These are phyloP conservation scores for Russula griseocarnosa DNA, from an alignment of 768 basidiomycete genomes.

Conservation along the genomic window DNA sequence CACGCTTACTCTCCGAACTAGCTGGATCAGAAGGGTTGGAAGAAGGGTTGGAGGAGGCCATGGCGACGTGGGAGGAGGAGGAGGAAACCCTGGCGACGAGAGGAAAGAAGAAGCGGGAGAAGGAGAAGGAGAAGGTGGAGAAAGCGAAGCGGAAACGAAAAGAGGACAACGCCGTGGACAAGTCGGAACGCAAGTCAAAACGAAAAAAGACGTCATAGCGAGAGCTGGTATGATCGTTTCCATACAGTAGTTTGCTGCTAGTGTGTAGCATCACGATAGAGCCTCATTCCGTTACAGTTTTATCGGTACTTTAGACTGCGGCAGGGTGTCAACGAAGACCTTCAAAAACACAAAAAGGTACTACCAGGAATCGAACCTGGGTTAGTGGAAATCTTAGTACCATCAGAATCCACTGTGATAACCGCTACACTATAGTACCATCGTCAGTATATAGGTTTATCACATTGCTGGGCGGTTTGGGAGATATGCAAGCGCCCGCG, in stretches of 20 bases:
- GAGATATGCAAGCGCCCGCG: neutral
- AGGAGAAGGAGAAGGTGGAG: constrained; percentile 20
- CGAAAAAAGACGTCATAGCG: constrained; percentile 32
- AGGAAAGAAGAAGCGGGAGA: constrained; percentile 24
- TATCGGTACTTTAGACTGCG: neutral
- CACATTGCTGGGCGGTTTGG: neutral
- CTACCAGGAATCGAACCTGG: constrained; percentile 30
- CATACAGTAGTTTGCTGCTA: neutral
- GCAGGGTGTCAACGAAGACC: too few relatives aligned
- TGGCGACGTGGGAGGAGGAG: constrained; percentile 28
- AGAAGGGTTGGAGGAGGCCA: constrained; percentile 26
- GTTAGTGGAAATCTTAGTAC: constrained; percentile 19
- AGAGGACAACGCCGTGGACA: constrained; percentile 26
- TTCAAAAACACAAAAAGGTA: constrained; percentile 15
- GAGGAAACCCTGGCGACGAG: constrained; percentile 12
- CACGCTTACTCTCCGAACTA: constrained; percentile 15
- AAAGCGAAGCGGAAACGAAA: constrained; percentile 30
- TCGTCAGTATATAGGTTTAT: neutral
- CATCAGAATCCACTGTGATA: constrained; percentile 41
- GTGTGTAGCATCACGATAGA: neutral
- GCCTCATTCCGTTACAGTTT: neutral
- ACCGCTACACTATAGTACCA: constrained; percentile 39
- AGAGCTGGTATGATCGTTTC: neutral
- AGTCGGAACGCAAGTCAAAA: constrained; percentile 30
- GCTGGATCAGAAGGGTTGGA: constrained; percentile 27